Evolutionary conservation across 202 grass and related monocot species (phyloP).

Genomic region (Panicum hallii): DNA sequence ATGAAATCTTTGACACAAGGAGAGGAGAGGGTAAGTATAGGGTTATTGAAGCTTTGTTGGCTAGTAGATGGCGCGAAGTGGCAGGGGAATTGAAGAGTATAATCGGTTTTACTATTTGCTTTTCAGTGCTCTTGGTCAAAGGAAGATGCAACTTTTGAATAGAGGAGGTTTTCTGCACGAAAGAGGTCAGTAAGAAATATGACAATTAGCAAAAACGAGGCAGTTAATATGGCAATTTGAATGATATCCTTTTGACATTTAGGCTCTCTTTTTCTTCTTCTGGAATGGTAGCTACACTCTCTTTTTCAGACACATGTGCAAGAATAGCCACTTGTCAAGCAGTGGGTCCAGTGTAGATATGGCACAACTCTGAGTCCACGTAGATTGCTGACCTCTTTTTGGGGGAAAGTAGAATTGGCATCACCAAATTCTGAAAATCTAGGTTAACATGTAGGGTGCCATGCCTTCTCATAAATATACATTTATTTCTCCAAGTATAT

Average conservation of each 20-base stretch:
- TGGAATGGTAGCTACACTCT: slow-evolving; percentile 11
- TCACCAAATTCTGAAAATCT: background rate
- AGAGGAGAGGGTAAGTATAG: background rate
- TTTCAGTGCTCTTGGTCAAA: background rate
- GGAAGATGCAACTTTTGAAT: background rate
- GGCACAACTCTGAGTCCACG: background rate
- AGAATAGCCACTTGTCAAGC: background rate
- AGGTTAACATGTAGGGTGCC: background rate
- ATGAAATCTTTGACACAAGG: background rate
- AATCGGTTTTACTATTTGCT: background rate
- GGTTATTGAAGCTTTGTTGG: slow-evolving; percentile 3
- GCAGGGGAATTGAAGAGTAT: background rate
- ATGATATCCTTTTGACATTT: background rate
- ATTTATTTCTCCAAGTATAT: background rate
- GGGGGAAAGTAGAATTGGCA: background rate
- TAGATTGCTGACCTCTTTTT: background rate
- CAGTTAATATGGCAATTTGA: background rate
- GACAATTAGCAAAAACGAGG: background rate
- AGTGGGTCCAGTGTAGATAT: background rate
- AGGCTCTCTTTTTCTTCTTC: background rate
- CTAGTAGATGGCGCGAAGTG: slow-evolving; percentile 11
- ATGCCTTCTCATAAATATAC: background rate
- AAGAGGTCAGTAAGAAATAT: background rate
- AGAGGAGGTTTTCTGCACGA: background rate
- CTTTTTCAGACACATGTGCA: slow-evolving; percentile 35